A percentile compares a stretch with the other conserved stretches of the same genome.
These are phyloP conservation scores for Lasiodiplodia sp. DNA, from an alignment of 2,329 filamentous ascomycete species.

Conservation along the genomic window DNA sequence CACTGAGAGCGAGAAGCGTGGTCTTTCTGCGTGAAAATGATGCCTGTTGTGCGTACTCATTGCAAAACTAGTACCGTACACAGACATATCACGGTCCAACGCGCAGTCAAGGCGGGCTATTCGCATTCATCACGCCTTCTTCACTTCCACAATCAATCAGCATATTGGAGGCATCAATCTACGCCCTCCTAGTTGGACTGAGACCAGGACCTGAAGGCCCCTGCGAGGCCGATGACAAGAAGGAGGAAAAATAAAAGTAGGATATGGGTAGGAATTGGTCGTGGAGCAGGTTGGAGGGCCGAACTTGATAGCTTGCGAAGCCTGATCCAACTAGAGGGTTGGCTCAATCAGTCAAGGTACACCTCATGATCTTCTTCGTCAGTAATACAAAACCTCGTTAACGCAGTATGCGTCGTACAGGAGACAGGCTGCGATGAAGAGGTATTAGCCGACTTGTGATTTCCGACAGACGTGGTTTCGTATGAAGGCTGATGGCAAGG, in stretches of 20 bases:
- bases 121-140: not conserved
- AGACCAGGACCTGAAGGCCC: not conserved
- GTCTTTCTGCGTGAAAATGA: slow-evolving; percentile 14
- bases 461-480: not conserved
- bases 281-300: slow-evolving; percentile 10
- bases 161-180: not conserved
- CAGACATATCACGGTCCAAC: not conserved
- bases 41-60: slow-evolving; percentile 57
- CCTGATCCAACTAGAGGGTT: not conserved
- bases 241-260: not conserved
- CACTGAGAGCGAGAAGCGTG: slow-evolving; percentile 28
- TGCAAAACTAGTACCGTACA: not conserved
- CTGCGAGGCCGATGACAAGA: not conserved
- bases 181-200: not conserved
- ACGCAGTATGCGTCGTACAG: slow-evolving; percentile 7
- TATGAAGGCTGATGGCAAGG: not conserved
- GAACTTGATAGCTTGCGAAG: slow-evolving; percentile 6
- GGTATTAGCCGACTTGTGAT: not conserved
- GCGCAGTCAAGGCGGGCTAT: too few species aligned
- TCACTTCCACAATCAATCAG: not conserved
- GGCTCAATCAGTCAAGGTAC: slow-evolving; percentile 3
- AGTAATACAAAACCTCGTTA: slow-evolving; percentile 9
- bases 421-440: not conserved
- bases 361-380: slow-evolving; percentile 1
- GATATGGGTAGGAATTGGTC: not conserved